Conservation (phyloP, 176 grass and related monocot species). For the Eragrostis curvula region DNA sequence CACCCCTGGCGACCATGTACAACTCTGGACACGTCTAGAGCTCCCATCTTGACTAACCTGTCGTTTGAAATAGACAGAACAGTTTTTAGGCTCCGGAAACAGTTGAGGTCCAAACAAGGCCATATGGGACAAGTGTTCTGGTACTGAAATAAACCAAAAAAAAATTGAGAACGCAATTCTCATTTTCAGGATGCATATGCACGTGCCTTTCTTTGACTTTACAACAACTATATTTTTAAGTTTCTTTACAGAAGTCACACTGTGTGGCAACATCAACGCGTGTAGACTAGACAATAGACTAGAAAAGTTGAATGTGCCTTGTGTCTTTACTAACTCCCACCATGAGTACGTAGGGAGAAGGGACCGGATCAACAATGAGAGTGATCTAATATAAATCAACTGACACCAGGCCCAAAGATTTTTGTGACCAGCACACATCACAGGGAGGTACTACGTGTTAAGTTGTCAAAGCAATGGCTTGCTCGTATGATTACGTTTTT, state of each 20-base stretch:
- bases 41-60: slow-evolving; percentile 89
- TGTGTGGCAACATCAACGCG: not conserved
- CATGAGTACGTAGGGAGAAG: not conserved
- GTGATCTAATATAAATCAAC: not conserved
- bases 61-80: not conserved
- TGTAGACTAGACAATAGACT: not conserved
- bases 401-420: not conserved
- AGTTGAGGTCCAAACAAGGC: too few relatives aligned
- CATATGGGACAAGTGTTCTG: not conserved
- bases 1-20: slow-evolving; percentile 69
- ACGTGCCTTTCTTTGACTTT: slow-evolving; percentile 13
- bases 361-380: slow-evolving; percentile 7
- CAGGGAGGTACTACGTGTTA: not conserved
- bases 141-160: not conserved
- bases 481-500: not conserved
- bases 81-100: not conserved
- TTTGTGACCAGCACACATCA: not conserved
- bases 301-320: not conserved
- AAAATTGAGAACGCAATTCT: not conserved
- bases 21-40: slow-evolving; percentile 67
- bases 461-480: slow-evolving; percentile 30
- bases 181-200: not conserved
- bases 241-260: not conserved
- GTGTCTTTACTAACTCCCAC: not conserved
- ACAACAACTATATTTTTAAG: not conserved